Base-by-base conservation (phyloP, 805 yeast genomes). In the Metschnikowia rubicola region DNA sequence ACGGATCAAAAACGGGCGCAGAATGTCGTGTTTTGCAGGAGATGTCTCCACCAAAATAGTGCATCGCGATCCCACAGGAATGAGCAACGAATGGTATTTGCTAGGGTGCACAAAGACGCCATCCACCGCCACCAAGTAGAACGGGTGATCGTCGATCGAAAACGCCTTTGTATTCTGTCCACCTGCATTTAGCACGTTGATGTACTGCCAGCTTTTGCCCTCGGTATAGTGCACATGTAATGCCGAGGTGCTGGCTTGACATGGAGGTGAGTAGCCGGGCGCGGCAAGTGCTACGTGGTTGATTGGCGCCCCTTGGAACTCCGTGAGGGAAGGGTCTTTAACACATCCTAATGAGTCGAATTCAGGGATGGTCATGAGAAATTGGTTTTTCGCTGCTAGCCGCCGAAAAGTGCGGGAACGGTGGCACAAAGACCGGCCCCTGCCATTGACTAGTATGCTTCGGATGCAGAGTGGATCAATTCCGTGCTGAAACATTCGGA, bases 391-490 rank as follows among this genome's bases (percentile, higher is more conserved):
- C 9, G 45, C 47, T 4, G 58, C 55, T 30, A 57, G 47, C 15
- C 41, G 46, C n/a, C 44, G 43, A 37, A 54, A 53, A 10, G 50
- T 48, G 28, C 39, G 30, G 5, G 50, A 43, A 3, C 42, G 47
- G 37, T 58, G 60, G 44, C 68, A 64, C 37, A 46, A 44, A 4
- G 62, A 52, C 39, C 64, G 52, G 7, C 68, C 71, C 48, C 54
- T 60, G 10, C 71, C 71, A 40, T 66, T 66, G 41, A 64, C 40
- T 28, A 66, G 49, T 8, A 66, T 52, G 41, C 66, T 58, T 48
- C 57, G 63, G 32, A 65, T 56, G 47, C 71, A 67, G 11, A 66
- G 55, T 2, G 72, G 71, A 41, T 67, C 71, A 39, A 66, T 55
- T 5, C 69, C 69, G 43, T 52, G 63, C 26, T 56, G 55, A 36